phyloP scores from a whole-genome alignment of 2,329 filamentous ascomycete genomes.

The Mycosphaerella sp. region DNA sequence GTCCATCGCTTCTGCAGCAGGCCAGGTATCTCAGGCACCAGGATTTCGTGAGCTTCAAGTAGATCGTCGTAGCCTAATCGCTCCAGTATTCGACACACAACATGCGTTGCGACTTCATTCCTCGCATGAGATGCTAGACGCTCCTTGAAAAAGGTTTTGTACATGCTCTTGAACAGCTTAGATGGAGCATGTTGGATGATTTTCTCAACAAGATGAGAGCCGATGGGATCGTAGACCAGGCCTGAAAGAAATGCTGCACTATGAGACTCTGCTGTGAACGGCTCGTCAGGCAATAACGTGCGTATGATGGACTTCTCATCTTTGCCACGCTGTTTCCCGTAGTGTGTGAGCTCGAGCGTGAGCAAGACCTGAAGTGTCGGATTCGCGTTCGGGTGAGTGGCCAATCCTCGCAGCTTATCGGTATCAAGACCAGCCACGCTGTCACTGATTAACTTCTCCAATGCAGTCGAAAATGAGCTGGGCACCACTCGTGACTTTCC shows the following conservation, averaged over 20 bases:
- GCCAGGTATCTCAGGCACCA: slow-evolving; percentile 64
- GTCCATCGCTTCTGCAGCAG: slow-evolving; percentile 71
- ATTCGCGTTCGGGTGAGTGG: slow-evolving; percentile 84
- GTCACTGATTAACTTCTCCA: slow-evolving; percentile 75
- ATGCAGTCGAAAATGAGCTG: slow-evolving; percentile 65
- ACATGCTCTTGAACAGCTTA: slow-evolving; percentile 84
- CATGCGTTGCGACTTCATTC: slow-evolving; percentile 86
- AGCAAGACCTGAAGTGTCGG: slow-evolving; percentile 87
- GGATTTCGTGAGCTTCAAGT: slow-evolving; percentile 62
- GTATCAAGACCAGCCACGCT: slow-evolving; percentile 69
- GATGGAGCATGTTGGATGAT: slow-evolving; percentile 75
- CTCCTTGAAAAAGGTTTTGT: slow-evolving; percentile 70
- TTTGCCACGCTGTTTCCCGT: slow-evolving; percentile 60
- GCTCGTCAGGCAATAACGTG: slow-evolving; percentile 72
- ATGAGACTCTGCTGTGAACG: slow-evolving; percentile 65
- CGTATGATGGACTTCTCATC: slow-evolving; percentile 65
- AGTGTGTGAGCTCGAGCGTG: slow-evolving; percentile 73
- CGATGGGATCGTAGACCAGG: slow-evolving; percentile 82
- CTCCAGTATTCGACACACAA: slow-evolving; percentile 74
- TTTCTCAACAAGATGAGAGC: slow-evolving; percentile 82
- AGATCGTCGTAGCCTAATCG: slow-evolving; percentile 83
- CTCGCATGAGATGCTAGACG: slow-evolving; percentile 74
- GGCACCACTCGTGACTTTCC: slow-evolving; percentile 55
- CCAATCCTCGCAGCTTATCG: slow-evolving; percentile 73
- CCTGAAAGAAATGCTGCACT: slow-evolving; percentile 76